These are phyloP conservation scores for Malassezia dermatis DNA, from an alignment of 1,284 basidiomycete species.

Conservation along the genomic window DNA sequence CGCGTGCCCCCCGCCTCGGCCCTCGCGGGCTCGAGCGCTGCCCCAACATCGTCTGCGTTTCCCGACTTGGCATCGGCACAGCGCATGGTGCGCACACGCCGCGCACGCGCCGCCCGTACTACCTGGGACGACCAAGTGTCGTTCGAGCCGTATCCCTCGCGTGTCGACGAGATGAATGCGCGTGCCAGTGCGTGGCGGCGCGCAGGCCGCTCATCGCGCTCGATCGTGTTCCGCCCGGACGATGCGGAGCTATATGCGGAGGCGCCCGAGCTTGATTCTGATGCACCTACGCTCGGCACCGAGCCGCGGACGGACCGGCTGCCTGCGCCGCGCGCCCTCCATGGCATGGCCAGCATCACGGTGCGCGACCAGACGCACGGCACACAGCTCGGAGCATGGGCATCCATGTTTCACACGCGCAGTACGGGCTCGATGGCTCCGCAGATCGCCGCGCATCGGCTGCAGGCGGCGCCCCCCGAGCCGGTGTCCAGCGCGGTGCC, in stretches of 20 bases:
- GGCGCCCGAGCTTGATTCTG: not conserved
- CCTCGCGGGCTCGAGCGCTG: not conserved
- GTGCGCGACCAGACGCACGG: constrained; percentile 8
- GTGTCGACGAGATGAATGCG: constrained; percentile 11
- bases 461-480: not conserved
- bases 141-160: constrained; percentile 4
- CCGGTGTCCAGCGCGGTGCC: not conserved
- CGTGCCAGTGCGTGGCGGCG: constrained; percentile 8
- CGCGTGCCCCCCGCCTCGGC: not conserved
- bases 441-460: not conserved
- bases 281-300: not conserved
- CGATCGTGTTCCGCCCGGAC: not conserved
- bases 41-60: not conserved
- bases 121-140: not conserved
- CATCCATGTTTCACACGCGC: constrained; percentile 4
- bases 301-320: not conserved
- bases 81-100: not conserved
- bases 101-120: constrained; percentile 7
- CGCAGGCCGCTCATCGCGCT: constrained; percentile 1
- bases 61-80: constrained; percentile 10
- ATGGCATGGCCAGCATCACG: constrained; percentile 11
- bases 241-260: not conserved
- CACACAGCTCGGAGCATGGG: constrained; percentile 10
- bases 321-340: not conserved
- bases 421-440: not conserved